phyloP scores from a whole-genome alignment of 805 yeast genomes.

The Wickerhamomyces ciferrii region DNA sequence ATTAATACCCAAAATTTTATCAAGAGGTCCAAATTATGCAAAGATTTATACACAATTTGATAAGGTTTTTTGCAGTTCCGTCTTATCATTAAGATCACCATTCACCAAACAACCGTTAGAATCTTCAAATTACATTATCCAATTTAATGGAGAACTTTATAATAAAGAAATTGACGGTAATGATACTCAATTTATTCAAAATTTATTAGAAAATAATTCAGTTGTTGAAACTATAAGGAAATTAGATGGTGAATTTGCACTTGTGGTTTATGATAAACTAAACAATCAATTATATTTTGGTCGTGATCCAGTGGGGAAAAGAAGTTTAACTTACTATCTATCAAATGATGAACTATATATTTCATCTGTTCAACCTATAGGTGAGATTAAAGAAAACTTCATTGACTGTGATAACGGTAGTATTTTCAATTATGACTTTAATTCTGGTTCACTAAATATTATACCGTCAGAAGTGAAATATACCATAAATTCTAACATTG shows the following conservation, averaged over 20 bases:
- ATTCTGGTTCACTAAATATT: slow-evolving; percentile 12
- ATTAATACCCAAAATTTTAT: slow-evolving; percentile 39
- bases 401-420: slow-evolving; percentile 52
- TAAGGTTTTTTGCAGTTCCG: slow-evolving; percentile 40
- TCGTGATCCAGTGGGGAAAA: slow-evolving; percentile 75
- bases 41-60: slow-evolving; percentile 18
- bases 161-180: slow-evolving; percentile 49
- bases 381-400: slow-evolving; percentile 27
- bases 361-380: slow-evolving; percentile 38
- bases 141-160: slow-evolving; percentile 91
- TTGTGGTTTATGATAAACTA: slow-evolving; percentile 38
- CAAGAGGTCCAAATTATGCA: slow-evolving; percentile 64
- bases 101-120: slow-evolving; percentile 68
- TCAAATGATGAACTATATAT: slow-evolving; percentile 34
- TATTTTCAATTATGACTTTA: slow-evolving; percentile 38
- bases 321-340: slow-evolving; percentile 56
- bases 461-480: slow-evolving; percentile 7
- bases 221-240: slow-evolving; percentile 34
- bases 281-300: slow-evolving; percentile 59
- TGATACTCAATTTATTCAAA: slow-evolving; percentile 57
- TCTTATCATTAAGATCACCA: slow-evolving; percentile 77
- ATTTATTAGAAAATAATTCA: slow-evolving; percentile 24
- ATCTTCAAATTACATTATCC: slow-evolving; percentile 40
- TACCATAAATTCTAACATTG: slow-evolving; percentile 17
- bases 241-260: slow-evolving; percentile 84